Conservation (phyloP, 2,329 filamentous ascomycete genomes). For the Daldinia sp. region DNA sequence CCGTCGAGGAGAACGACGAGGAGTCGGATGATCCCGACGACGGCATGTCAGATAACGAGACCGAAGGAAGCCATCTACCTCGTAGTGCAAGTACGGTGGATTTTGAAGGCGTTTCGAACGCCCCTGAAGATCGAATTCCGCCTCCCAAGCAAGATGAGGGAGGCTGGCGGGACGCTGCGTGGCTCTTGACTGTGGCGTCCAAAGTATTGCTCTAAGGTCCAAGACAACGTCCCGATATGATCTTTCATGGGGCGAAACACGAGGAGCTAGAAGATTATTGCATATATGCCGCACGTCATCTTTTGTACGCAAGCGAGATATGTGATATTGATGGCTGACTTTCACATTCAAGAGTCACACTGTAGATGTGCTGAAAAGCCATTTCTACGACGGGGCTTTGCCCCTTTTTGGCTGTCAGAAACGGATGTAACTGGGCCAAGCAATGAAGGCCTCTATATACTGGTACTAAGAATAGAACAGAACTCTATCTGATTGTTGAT, state of each 20-base stretch:
- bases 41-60: conserved; percentile 49
- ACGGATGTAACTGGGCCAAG: conserved; percentile 17
- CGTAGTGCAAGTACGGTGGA: conserved; percentile 51
- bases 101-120: conserved; percentile 51
- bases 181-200: conserved; percentile 71
- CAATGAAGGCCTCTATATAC: conserved; percentile 3
- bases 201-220: conserved; percentile 63
- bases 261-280: conserved; percentile 10
- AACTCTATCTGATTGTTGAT: neutral
- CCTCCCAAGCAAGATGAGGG: conserved; percentile 63
- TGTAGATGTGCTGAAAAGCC: conserved; percentile 26
- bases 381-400: conserved; percentile 9
- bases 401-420: conserved; percentile 9
- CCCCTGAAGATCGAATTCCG: conserved; percentile 56
- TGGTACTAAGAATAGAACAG: conserved; percentile 25
- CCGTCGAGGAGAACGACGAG: conserved; percentile 68
- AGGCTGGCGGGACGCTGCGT: conserved; percentile 72
- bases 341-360: conserved; percentile 30
- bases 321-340: conserved; percentile 21
- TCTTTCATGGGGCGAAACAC: conserved; percentile 10
- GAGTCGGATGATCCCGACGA: conserved; percentile 53
- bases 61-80: conserved; percentile 48
- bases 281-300: conserved; percentile 18
- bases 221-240: neutral
- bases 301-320: conserved; percentile 13